A percentile compares a stretch with the other conserved stretches of the same genome.
Evolutionary conservation across 306 rosid genomes (phyloP).

Genomic region (Dalbergia oliveri): DNA sequence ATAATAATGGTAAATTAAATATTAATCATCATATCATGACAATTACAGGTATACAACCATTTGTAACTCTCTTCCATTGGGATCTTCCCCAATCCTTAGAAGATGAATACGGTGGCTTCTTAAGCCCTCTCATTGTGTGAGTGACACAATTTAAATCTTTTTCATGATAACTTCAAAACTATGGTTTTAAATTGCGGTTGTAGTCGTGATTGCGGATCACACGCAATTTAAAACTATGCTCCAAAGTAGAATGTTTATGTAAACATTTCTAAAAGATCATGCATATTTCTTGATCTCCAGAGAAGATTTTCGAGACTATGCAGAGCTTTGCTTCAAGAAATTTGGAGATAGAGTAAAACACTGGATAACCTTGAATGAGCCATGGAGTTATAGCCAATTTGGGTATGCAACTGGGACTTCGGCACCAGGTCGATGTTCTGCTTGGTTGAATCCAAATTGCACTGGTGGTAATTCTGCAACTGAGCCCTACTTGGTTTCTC

Average conservation of each 20-base stretch:
- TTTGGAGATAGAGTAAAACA: slow-evolving; percentile 72
- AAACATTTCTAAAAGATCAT: background rate
- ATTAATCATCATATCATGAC: background rate
- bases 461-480: slow-evolving; percentile 54
- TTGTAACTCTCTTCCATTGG: slow-evolving; percentile 72
- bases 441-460: slow-evolving; percentile 47
- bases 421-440: slow-evolving; percentile 57
- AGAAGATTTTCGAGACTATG: slow-evolving; percentile 55
- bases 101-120: slow-evolving; percentile 67
- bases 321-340: slow-evolving; percentile 60
- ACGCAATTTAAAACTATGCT: background rate
- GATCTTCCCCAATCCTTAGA: slow-evolving; percentile 70
- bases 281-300: slow-evolving; percentile 20
- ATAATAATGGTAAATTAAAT: background rate
- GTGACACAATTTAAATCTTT: slow-evolving; percentile 16
- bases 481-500: slow-evolving; percentile 60
- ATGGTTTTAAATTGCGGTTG: too few relatives aligned
- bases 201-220: too few relatives aligned
- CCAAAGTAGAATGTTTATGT: background rate
- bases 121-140: slow-evolving; percentile 53
- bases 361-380: slow-evolving; percentile 77
- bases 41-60: slow-evolving; percentile 56
- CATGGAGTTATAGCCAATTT: slow-evolving; percentile 28
- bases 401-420: slow-evolving; percentile 36
- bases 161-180: background rate